Base-by-base conservation (phyloP, 1,284 basidiomycete genomes). In the Schizopora paradoxa region DNA sequence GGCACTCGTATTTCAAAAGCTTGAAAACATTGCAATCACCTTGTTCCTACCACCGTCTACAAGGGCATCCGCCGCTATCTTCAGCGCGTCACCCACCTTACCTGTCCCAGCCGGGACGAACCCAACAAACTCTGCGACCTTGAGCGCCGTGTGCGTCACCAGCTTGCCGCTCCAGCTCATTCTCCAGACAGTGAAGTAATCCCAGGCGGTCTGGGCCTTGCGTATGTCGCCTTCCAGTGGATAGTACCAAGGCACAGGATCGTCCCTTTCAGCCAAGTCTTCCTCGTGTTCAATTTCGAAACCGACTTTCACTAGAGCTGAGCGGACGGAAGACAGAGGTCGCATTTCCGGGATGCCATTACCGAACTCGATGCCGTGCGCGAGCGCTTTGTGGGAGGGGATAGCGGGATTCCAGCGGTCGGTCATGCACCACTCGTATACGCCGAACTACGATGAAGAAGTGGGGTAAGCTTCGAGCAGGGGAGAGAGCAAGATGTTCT, bases 391-490 rank as follows among this genome's bases (percentile, higher is more conserved):
- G 78, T 99, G 95, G 53, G 80, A 68, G 13, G 93, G 87, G 65
- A 78, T 88, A 10, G 82, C 81, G 2, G 89, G 75, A 64, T 99
- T 90, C 88, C 91, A 99, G 7, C 66, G 66, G 65, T 98, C 94
- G 38, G 95, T 98, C 94, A 99, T 97, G 68, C 85, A 88, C 95
- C 95, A 99, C 64, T 98, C 95, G 69, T 98, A 98, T 36, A 97
- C 86, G 62, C 93, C 94, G 65, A 97, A 97, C 87, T 92, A 29
- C 36, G 41, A 7, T 18, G 45, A 25, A 25, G n/a, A n/a, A n/a
- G n/a, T n/a, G n/a, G n/a, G n/a, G n/a, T n/a, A n/a, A n/a, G n/a
- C 32, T 46, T 14, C 11, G 18, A 23, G 33, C 8, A 16, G 23
- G 14, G 35, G 33, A 14, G 45, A 10, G 5, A 7, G 25, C 26